Evolutionary conservation across 2,329 filamentous ascomycete species (phyloP).

Genomic region (Ilyonectria sp.): DNA sequence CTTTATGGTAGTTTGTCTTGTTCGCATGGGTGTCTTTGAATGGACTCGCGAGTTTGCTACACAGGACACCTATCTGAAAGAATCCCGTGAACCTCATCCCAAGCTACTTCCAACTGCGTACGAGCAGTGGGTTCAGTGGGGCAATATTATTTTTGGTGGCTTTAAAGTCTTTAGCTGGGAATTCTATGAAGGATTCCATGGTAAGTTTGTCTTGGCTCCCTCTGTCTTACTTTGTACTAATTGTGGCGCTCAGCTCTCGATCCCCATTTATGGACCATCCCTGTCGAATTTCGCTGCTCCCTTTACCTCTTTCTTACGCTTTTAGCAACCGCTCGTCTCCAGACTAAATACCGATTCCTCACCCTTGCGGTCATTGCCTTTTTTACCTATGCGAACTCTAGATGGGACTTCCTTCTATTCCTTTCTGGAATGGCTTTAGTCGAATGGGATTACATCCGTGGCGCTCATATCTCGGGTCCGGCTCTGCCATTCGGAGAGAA

Average conservation of each 20-base stretch:
- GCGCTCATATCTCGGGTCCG: constrained; percentile 56
- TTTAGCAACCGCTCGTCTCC: constrained; percentile 64
- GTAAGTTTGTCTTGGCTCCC: background rate
- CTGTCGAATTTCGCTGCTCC: constrained; percentile 72
- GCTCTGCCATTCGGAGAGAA: constrained; percentile 11
- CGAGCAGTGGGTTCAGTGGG: constrained; percentile 65
- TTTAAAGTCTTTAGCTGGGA: background rate
- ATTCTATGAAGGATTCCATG: background rate
- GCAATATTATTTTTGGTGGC: background rate
- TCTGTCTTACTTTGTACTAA: background rate
- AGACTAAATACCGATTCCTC: constrained; percentile 58
- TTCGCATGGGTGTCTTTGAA: constrained; percentile 64
- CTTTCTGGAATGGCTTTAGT: constrained; percentile 68
- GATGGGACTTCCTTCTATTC: constrained; percentile 71
- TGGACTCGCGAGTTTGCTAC: constrained; percentile 62
- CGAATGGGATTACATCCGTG: constrained; percentile 66
- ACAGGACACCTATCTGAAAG: constrained; percentile 60
- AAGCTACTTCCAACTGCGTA: constrained; percentile 53
- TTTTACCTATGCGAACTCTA: constrained; percentile 63
- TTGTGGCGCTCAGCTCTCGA: constrained; percentile 63
- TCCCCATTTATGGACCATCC: constrained; percentile 75
- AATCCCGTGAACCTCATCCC: constrained; percentile 66
- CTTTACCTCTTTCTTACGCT: constrained; percentile 70
- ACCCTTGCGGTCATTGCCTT: constrained; percentile 59
- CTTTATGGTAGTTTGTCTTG: constrained; percentile 60